phyloP scores from a whole-genome alignment of 495 filamentous ascomycete species.

The Thermothielavioides terrestris region DNA sequence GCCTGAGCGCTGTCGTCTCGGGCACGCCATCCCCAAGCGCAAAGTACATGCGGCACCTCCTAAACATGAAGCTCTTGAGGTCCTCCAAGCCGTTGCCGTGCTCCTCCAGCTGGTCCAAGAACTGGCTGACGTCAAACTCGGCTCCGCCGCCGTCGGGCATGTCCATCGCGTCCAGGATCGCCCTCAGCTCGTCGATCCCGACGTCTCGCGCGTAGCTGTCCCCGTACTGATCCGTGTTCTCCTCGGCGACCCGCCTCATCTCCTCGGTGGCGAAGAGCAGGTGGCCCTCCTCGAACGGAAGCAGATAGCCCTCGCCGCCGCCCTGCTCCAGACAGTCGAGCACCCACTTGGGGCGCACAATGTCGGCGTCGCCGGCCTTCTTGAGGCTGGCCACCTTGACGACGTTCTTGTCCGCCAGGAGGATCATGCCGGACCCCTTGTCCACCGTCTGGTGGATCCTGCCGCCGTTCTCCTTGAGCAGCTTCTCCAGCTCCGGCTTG shows the following conservation, averaged over 20 bases:
- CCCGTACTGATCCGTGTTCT: constrained; percentile 62
- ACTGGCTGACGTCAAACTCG: constrained; percentile 30
- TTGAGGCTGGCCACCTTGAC: constrained; percentile 80
- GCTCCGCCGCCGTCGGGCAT: constrained; percentile 4
- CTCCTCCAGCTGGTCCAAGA: constrained; percentile 48
- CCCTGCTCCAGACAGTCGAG: constrained; percentile 68
- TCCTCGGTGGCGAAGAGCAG: constrained; percentile 35
- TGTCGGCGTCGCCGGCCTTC: constrained; percentile 56
- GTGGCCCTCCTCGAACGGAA: constrained; percentile 44
- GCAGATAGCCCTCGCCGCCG: constrained; percentile 47
- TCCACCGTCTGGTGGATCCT: constrained; percentile 65
- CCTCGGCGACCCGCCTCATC: constrained; percentile 21
- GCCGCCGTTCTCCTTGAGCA: constrained; percentile 87
- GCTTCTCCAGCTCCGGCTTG: constrained; percentile 73
- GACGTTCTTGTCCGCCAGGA: constrained; percentile 73
- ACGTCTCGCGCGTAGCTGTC: constrained; percentile 80
- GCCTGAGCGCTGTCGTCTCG: constrained; percentile 17
- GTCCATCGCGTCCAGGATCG: constrained; percentile 44
- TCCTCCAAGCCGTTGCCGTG: constrained; percentile 43
- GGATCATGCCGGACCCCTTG: constrained; percentile 50
- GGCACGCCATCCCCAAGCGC: constrained; percentile 12
- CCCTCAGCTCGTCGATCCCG: constrained; percentile 53
- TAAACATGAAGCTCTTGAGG: constrained; percentile 60
- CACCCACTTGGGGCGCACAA: constrained; percentile 77
- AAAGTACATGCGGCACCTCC: constrained; percentile 50